These are phyloP conservation scores for Camptophora hylomeconis DNA, from an alignment of 2,329 filamentous ascomycete species.

Conservation along the genomic window DNA sequence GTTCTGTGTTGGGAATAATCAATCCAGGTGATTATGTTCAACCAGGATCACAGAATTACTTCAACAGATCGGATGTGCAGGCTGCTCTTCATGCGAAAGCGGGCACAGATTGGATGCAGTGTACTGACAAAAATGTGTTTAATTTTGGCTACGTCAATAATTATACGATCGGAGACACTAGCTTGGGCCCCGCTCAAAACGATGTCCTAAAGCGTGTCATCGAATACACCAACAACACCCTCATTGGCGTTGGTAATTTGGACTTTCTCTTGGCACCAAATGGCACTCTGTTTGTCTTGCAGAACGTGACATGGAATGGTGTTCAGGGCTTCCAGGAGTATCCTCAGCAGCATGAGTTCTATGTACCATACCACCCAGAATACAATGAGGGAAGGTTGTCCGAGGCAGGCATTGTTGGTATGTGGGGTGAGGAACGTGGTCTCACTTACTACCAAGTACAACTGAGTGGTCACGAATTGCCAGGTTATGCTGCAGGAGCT, in stretches of 20 bases:
- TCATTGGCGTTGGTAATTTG: constrained; percentile 36
- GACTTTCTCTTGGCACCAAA: constrained; percentile 38
- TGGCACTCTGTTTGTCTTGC: constrained; percentile 37
- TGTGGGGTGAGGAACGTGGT: constrained; percentile 30
- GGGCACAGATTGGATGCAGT: constrained; percentile 29
- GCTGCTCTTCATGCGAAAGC: constrained; percentile 34
- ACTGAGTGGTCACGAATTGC: constrained; percentile 15
- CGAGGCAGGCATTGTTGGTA: constrained; percentile 28
- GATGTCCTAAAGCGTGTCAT: constrained; percentile 39
- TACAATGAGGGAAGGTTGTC: constrained; percentile 24
- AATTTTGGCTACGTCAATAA: constrained; percentile 19
- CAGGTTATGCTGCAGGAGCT: constrained; percentile 38
- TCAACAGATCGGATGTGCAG: constrained; percentile 40
- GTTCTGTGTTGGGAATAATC: constrained; percentile 23
- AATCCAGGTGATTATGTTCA: constrained; percentile 23
- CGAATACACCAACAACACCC: constrained; percentile 37
- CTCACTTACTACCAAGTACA: constrained; percentile 25
- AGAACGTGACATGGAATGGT: constrained; percentile 42
- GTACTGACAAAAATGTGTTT: constrained; percentile 30
- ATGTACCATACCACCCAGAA: constrained; percentile 31
- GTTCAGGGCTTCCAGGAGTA: constrained; percentile 31
- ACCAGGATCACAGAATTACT: constrained; percentile 31
- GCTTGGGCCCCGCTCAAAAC: constrained; percentile 38
- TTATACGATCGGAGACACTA: constrained; percentile 32
- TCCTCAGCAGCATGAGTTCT: constrained; percentile 27